Percentiles rank a stretch among this genome's conserved stretches.
phyloP scores from a whole-genome alignment of 345 rosid species.

The Gossypium rotundifolium region DNA sequence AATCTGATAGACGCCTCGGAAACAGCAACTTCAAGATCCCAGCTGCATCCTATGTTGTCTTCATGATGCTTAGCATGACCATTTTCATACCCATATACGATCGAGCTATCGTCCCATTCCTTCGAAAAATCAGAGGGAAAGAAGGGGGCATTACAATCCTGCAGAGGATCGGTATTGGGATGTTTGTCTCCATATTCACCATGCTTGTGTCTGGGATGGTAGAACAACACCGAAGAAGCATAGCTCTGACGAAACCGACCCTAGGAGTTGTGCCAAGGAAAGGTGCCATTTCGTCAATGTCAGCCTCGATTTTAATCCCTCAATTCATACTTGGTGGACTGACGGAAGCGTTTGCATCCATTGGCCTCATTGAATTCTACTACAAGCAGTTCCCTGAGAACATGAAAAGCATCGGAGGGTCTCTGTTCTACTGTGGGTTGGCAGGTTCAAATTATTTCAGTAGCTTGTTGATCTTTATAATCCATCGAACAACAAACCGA shows the following conservation, averaged over 20 bases:
- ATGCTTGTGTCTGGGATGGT: constrained; percentile 41
- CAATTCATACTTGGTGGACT: constrained; percentile 45
- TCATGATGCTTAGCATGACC: constrained; percentile 46
- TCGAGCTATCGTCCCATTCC: constrained; percentile 35
- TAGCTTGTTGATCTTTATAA: constrained; percentile 9
- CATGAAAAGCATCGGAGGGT: constrained; percentile 28
- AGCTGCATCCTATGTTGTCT: constrained; percentile 43
- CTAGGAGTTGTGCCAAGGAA: constrained; percentile 33
- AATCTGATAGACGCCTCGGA: constrained; percentile 40
- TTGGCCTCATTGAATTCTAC: constrained; percentile 42
- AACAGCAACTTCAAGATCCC: constrained; percentile 37
- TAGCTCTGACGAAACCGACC: constrained; percentile 41
- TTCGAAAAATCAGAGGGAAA: constrained; percentile 35
- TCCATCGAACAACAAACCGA: constrained; percentile 15
- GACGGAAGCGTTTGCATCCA: constrained; percentile 36
- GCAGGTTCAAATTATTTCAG: constrained; percentile 15
- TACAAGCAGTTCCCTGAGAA: constrained; percentile 53
- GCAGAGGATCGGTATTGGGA: constrained; percentile 34
- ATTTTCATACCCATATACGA: constrained; percentile 53
- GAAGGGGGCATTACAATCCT: constrained; percentile 40
- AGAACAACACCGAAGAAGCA: constrained; percentile 36
- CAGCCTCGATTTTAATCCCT: constrained; percentile 49
- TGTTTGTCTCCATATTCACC: constrained; percentile 28
- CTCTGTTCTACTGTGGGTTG: constrained; percentile 10
- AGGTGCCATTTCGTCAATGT: constrained; percentile 49